Evolutionary conservation across 768 basidiomycete species (phyloP), one percentile per base, ranked within the genome.

Genomic region (Termitomyces sp.): DNA sequence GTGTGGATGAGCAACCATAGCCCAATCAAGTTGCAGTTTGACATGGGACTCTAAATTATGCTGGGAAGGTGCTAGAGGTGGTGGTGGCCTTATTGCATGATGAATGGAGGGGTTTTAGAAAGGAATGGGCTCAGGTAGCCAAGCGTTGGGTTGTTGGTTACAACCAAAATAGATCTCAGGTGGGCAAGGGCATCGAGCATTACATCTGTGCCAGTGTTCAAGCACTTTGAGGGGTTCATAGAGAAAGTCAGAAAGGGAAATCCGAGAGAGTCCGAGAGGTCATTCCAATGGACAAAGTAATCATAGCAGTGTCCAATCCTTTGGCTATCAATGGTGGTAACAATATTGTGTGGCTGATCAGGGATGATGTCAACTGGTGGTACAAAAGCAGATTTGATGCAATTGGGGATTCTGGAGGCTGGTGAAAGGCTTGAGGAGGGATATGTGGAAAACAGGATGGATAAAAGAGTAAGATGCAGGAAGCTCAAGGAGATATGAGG

Each of bases 381-480:
- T 49, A 68, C 62, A 43, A 63, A 10, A 34, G 65, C 42, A 59
- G 51, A n/a, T n/a, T 16, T 64, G 63, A 23, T 59, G 37, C 69
- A 70, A 12, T 64, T 41, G 39, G 69, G 71, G 51, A 73, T 70
- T 30, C 67, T 56, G 9, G 70, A 70, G 73, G 43, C 67, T 66
- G 5, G 55, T 46, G 51, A 70, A 71, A 16, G 67, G 68, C 60
- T 70, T 64, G n/a, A 72, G 67, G 35, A 73, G 72, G 6, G 70
- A 73, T 25, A 67, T 65, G 56, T 76, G 66, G 63, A 78, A 76
- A 10, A 76, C 70, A 23, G 72, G 73, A n/a, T n/a, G n/a, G n/a
- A n/a, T n/a, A 37, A 76, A 71, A 12, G 77, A 62, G 23, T 42
- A 27, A 17, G 63, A 39, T 5, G 17, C 6, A 6, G 27, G 27